Percentiles rank a stretch among this genome's conserved stretches.
These are phyloP conservation scores for Phaffia rhodozyma DNA, from an alignment of 1,284 basidiomycete species.

Conservation along the genomic window DNA sequence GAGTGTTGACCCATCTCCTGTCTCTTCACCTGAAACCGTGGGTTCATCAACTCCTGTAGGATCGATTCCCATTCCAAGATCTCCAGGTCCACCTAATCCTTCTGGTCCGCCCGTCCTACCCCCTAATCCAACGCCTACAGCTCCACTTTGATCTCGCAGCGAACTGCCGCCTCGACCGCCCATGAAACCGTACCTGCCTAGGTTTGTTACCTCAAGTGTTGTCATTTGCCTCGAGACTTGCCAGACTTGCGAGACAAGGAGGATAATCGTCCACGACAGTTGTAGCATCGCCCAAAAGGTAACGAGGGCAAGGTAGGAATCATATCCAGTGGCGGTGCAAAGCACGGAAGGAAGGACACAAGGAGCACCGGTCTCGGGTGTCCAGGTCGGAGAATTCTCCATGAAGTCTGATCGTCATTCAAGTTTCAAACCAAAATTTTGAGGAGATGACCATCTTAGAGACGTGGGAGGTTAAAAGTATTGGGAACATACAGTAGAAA, in stretches of 20 bases:
- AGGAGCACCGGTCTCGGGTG: conserved; percentile 38
- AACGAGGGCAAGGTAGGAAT: conserved; percentile 73
- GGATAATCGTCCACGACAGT: conserved; percentile 80
- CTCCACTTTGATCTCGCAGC: conserved; percentile 34
- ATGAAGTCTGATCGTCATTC: conserved; percentile 29
- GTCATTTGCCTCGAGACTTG: conserved; percentile 92
- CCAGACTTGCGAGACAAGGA: conserved; percentile 76
- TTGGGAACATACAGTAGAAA: conserved; percentile 53
- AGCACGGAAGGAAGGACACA: conserved; percentile 59
- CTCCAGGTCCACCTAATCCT: not conserved
- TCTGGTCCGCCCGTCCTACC: not conserved
- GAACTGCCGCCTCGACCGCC: conserved; percentile 63
- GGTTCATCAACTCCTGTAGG: conserved; percentile 25
- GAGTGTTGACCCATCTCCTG: not conserved
- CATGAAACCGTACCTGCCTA: conserved; percentile 93
- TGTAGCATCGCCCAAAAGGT: conserved; percentile 78
- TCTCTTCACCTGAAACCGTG: not conserved
- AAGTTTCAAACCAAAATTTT: conserved; percentile 17
- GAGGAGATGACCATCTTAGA: not conserved
- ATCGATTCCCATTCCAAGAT: conserved; percentile 22
- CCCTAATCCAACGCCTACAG: conserved; percentile 18
- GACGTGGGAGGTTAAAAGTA: not conserved
- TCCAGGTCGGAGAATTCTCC: conserved; percentile 35
- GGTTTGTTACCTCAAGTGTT: conserved; percentile 87
- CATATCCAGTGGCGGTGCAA: conserved; percentile 51